These are phyloP conservation scores for Trichothecium sympodiale DNA, from an alignment of 2,329 filamentous ascomycete genomes.

Conservation along the genomic window DNA sequence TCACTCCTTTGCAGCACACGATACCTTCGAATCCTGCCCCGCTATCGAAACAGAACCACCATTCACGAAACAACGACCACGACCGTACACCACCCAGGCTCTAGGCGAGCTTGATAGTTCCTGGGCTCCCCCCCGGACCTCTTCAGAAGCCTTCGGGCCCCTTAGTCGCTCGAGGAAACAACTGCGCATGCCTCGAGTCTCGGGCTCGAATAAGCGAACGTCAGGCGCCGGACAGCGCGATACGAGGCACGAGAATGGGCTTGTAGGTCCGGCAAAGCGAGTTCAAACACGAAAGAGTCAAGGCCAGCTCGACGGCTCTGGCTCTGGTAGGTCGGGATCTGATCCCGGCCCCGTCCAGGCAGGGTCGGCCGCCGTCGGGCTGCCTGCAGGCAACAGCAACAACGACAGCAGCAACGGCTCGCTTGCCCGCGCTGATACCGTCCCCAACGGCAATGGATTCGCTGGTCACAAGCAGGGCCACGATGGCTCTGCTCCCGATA, in stretches of 20 bases:
- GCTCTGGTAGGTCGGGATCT: conserved; percentile 19
- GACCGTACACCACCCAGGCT: no score
- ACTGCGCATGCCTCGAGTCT: conserved; percentile 50
- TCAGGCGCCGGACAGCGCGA: conserved; percentile 56
- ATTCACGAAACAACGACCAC: no score
- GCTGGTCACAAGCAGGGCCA: conserved; percentile 6
- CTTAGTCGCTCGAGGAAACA: conserved; percentile 10
- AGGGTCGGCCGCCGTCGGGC: conserved; percentile 14
- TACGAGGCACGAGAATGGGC: conserved; percentile 76
- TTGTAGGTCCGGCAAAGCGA: conserved; percentile 49
- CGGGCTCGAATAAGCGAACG: conserved; percentile 50
- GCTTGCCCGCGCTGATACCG: conserved; percentile 17
- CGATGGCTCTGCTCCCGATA: conserved; percentile 18
- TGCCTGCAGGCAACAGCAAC: conserved; percentile 23
- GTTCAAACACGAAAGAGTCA: conserved; percentile 32
- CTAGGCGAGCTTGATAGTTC: no score
- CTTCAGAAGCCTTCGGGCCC: no score
- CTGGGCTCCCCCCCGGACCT: no score
- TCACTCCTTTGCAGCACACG: no score
- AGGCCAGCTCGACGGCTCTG: conserved; percentile 27
- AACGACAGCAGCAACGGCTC: conserved; percentile 13
- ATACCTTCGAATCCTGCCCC: no score
- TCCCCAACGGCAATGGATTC: conserved; percentile 16
- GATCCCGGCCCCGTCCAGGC: conserved; percentile 19
- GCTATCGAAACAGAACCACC: no score